Percentiles rank a stretch among this genome's conserved stretches.
Conservation (phyloP, 164 flowering plant species). For the Tinospora cordifolia region DNA sequence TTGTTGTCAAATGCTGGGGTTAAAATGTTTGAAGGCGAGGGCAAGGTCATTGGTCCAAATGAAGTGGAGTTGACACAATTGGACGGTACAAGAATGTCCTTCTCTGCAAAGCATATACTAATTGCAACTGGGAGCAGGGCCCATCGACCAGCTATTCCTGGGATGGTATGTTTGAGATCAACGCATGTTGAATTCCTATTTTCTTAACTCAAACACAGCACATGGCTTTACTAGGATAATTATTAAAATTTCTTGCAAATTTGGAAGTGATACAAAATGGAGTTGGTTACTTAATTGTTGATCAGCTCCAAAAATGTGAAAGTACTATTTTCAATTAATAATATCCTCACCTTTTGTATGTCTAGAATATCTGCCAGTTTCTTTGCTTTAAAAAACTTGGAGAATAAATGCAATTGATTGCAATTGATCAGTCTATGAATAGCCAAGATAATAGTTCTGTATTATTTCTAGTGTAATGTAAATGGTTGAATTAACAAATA, state of each 20-base stretch:
- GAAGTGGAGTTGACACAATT: slow-evolving; percentile 84
- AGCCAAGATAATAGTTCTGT: no score
- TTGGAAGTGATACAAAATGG: neutral
- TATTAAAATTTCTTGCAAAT: neutral
- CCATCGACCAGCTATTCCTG: slow-evolving; percentile 64
- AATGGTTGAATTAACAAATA: no score
- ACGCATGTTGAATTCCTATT: neutral
- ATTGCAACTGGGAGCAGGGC: slow-evolving; percentile 96
- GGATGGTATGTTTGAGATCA: slow-evolving; percentile 42
- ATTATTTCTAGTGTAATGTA: no score
- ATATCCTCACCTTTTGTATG: neutral
- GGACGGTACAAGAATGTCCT: slow-evolving; percentile 74
- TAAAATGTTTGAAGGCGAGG: slow-evolving; percentile 90
- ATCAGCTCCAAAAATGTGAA: no score
- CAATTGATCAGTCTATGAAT: no score
- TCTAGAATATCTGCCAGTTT: neutral
- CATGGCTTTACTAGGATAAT: neutral
- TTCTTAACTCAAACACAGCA: neutral
- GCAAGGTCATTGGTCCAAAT: slow-evolving; percentile 71
- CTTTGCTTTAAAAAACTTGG: neutral
- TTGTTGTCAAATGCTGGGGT: slow-evolving; percentile 82
- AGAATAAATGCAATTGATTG: neutral
- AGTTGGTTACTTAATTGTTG: neutral
- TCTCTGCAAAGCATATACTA: slow-evolving; percentile 79
- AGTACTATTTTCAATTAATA: no score